These are phyloP conservation scores for Xylaria telfairii DNA, from an alignment of 495 filamentous ascomycete species.

Conservation along the genomic window DNA sequence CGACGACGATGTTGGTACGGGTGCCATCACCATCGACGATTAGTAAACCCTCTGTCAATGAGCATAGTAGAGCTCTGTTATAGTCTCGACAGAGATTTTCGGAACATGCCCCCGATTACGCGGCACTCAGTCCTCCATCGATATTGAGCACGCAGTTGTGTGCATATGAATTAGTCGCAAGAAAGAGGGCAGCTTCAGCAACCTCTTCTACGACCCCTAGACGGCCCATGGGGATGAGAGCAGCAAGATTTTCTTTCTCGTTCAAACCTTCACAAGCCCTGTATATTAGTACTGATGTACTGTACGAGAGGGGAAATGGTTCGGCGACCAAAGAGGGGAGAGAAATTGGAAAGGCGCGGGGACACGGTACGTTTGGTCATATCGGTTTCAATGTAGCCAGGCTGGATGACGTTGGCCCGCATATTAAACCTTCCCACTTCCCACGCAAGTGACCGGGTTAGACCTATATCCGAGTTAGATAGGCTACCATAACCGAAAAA, in stretches of 20 bases:
- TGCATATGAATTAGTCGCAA: conserved; percentile 77
- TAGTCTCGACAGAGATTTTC: not conserved
- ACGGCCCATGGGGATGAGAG: conserved; percentile 68
- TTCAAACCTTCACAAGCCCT: conserved; percentile 35
- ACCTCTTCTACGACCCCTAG: conserved; percentile 73
- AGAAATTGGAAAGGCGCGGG: conserved; percentile 22
- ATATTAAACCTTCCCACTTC: conserved; percentile 65
- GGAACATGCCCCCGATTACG: conserved; percentile 41
- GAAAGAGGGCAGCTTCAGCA: conserved; percentile 80
- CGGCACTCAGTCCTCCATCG: conserved; percentile 81
- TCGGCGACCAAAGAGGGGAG: conserved; percentile 21
- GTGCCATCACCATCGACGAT: conserved; percentile 78
- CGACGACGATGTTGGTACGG: conserved; percentile 63
- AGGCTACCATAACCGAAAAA: not conserved
- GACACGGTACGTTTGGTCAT: conserved; percentile 71
- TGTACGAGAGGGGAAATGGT: conserved; percentile 25
- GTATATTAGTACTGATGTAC: conserved; percentile 41
- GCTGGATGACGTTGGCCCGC: conserved; percentile 80
- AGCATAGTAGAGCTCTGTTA: not conserved
- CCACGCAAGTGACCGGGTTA: conserved; percentile 72
- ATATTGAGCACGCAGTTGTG: conserved; percentile 86
- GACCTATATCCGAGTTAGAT: conserved; percentile 42
- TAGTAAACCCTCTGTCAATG: conserved; percentile 30
- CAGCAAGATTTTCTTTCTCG: conserved; percentile 36
- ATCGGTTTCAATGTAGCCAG: conserved; percentile 79